phyloP scores from a whole-genome alignment of 2,329 filamentous ascomycete genomes.

The Fusarium vanettenii region DNA sequence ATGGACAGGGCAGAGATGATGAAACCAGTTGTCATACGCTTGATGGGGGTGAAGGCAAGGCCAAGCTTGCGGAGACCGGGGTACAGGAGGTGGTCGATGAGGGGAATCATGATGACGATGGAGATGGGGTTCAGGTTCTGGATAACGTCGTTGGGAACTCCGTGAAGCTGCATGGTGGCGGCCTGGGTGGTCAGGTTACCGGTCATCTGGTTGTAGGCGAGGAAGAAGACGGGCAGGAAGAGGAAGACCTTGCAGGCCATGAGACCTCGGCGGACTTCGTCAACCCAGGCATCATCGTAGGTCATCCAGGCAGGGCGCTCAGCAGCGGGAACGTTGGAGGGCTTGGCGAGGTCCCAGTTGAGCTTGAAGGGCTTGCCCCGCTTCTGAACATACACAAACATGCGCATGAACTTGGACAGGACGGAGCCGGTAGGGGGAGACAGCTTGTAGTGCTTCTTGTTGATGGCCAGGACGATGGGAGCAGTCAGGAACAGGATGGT shows the following conservation, averaged over 20 bases:
- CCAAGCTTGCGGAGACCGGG: constrained; percentile 72
- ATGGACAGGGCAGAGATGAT: constrained; percentile 71
- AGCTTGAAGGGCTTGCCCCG: constrained; percentile 73
- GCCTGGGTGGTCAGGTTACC: constrained; percentile 73
- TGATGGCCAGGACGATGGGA: constrained; percentile 70
- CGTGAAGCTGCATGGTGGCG: constrained; percentile 73
- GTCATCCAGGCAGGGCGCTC: constrained; percentile 79
- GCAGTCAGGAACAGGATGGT: constrained; percentile 73
- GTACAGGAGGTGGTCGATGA: constrained; percentile 77
- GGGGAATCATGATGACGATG: constrained; percentile 79
- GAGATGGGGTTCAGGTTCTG: constrained; percentile 81
- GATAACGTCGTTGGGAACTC: constrained; percentile 82
- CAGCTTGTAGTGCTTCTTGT: constrained; percentile 70
- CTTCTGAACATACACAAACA: constrained; percentile 72
- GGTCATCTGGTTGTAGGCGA: constrained; percentile 70
- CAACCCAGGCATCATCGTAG: constrained; percentile 86
- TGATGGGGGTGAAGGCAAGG: constrained; percentile 79
- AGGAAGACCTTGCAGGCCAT: constrained; percentile 77
- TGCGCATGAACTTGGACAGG: constrained; percentile 72
- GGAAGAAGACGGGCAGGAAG: constrained; percentile 74
- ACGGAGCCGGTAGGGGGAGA: constrained; percentile 79
- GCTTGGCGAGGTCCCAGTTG: constrained; percentile 77
- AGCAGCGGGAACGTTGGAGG: constrained; percentile 67
- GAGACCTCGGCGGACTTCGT: constrained; percentile 78
- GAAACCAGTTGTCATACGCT: constrained; percentile 79